phyloP scores from a whole-genome alignment of 2,329 filamentous ascomycete species.

The Coleophoma cylindrospora region DNA sequence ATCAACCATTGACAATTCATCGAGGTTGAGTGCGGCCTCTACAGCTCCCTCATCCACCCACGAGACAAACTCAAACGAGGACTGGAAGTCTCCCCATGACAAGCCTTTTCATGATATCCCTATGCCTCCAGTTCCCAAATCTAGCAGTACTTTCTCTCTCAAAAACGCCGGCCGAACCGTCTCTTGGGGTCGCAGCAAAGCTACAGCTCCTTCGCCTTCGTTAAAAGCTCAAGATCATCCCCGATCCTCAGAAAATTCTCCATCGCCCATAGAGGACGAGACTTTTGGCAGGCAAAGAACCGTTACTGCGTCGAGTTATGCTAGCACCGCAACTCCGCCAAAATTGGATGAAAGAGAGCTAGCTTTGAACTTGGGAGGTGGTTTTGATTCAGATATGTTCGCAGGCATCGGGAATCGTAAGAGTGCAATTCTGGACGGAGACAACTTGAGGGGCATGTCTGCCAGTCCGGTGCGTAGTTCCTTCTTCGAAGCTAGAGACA shows the following conservation, averaged over 20 bases:
- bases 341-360: conserved; percentile 23
- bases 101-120: conserved; percentile 23
- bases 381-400: conserved; percentile 28
- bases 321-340: conserved; percentile 26
- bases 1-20: conserved; percentile 29
- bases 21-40: conserved; percentile 27
- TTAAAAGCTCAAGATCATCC: conserved; percentile 10
- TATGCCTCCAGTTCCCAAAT: conserved; percentile 23
- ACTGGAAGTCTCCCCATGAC: conserved; percentile 23
- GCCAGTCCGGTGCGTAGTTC: conserved; percentile 20
- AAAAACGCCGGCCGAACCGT: conserved; percentile 26
- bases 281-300: conserved; percentile 18
- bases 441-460: conserved; percentile 15
- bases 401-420: conserved; percentile 22
- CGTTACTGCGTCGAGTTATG: conserved; percentile 26
- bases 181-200: conserved; percentile 27
- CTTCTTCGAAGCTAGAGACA: neutral
- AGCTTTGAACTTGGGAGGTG: conserved; percentile 25
- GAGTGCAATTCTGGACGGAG: conserved; percentile 19
- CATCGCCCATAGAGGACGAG: conserved; percentile 14
- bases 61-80: conserved; percentile 14
- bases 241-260: conserved; percentile 5
- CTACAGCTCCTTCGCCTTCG: conserved; percentile 12
- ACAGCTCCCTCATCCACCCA: conserved; percentile 28
- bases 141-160: conserved; percentile 21